A percentile compares a stretch with the other conserved stretches of the same genome.
These are phyloP conservation scores for Penicillium janthinellum DNA, from an alignment of 2,329 filamentous ascomycete genomes.

Conservation along the genomic window DNA sequence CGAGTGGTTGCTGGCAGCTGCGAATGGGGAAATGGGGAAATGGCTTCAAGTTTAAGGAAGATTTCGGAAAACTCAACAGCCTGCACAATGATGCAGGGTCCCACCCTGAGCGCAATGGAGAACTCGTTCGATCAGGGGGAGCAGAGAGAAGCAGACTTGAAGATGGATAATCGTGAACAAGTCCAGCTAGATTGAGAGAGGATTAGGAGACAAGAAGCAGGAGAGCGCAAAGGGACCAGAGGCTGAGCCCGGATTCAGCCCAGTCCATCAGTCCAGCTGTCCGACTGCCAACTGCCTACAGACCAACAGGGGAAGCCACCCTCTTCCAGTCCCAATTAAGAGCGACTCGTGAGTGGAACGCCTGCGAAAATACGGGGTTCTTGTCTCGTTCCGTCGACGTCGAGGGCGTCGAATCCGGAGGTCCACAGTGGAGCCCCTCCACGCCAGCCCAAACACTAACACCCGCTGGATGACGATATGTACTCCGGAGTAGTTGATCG, in stretches of 20 bases:
- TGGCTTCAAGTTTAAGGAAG: not conserved
- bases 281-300: not conserved
- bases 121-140: not conserved
- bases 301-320: not conserved
- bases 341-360: not conserved
- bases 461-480: not conserved
- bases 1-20: not conserved
- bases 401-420: not conserved
- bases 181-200: not conserved
- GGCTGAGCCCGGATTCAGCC: constrained; percentile 1
- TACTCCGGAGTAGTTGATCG: not conserved
- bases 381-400: constrained; percentile 4
- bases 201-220: not conserved
- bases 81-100: not conserved
- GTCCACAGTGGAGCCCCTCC: constrained; percentile 10
- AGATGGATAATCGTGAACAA: not conserved
- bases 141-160: not conserved
- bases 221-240: not conserved
- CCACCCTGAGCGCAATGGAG: not conserved
- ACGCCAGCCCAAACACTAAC: not conserved
- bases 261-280: not conserved
- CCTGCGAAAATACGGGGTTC: not conserved
- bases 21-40: not conserved
- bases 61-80: constrained; percentile 9
- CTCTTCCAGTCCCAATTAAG: too few relatives aligned